Evolutionary conservation across 2,329 filamentous ascomycete species (phyloP).

Genomic region (Helicocarpus griseus): DNA sequence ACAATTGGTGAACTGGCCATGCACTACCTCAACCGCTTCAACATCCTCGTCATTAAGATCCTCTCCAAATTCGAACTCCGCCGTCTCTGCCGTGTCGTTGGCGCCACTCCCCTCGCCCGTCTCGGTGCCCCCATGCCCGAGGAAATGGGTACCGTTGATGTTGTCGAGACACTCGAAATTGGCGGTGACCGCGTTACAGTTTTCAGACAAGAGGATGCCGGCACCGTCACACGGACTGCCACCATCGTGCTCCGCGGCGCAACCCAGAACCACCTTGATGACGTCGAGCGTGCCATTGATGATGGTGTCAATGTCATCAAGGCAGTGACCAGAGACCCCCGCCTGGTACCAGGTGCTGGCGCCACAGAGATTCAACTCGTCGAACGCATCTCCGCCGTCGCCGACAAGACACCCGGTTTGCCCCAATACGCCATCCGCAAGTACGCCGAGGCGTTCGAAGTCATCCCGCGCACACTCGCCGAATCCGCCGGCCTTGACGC

Average conservation of each 20-base stretch:
- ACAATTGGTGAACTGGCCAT: slow-evolving; percentile 92
- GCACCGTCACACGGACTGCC: slow-evolving; percentile 81
- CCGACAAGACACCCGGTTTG: slow-evolving; percentile 84
- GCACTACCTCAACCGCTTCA: slow-evolving; percentile 96
- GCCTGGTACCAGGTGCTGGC: slow-evolving; percentile 86
- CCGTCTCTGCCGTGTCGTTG: slow-evolving; percentile 88
- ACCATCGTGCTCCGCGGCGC: slow-evolving; percentile 91
- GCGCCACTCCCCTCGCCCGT: slow-evolving; percentile 89
- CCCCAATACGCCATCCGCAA: slow-evolving; percentile 96
- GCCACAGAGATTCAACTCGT: slow-evolving; percentile 91
- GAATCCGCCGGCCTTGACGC: slow-evolving; percentile 94
- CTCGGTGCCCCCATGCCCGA: slow-evolving; percentile 98
- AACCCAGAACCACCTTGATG: slow-evolving; percentile 95
- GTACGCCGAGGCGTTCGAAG: slow-evolving; percentile 94
- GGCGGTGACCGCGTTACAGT: slow-evolving; percentile 96
- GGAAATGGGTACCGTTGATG: slow-evolving; percentile 89
- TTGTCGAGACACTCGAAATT: slow-evolving; percentile 96
- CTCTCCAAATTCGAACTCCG: slow-evolving; percentile 97
- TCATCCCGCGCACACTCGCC: slow-evolving; percentile 84
- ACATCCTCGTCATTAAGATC: slow-evolving; percentile 92
- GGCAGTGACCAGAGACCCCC: slow-evolving; percentile 86
- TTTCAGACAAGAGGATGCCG: slow-evolving; percentile 75
- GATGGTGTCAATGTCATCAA: slow-evolving; percentile 98
- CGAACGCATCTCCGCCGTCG: slow-evolving; percentile 80
- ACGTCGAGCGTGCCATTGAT: slow-evolving; percentile 92